phyloP scores from a whole-genome alignment of 2,329 filamentous ascomycete species.

The Myriosclerotinia curreyana region DNA sequence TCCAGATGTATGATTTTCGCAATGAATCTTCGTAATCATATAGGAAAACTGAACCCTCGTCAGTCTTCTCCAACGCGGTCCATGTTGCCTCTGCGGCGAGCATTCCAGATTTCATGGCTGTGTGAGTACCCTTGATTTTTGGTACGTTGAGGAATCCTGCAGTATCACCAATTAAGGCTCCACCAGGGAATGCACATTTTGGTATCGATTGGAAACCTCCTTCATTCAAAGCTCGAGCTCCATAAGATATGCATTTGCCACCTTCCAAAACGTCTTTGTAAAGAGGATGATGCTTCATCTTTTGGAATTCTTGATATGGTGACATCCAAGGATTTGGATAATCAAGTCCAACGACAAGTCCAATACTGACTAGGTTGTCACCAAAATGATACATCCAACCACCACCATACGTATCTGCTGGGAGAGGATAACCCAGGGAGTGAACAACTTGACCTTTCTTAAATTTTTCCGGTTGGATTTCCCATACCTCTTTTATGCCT shows the following conservation, averaged over 20 bases:
- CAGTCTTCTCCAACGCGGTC: conserved; percentile 60
- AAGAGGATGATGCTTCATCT: conserved; percentile 95
- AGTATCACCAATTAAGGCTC: conserved; percentile 91
- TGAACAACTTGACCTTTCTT: conserved; percentile 80
- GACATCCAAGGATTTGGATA: conserved; percentile 96
- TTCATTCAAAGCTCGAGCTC: conserved; percentile 85
- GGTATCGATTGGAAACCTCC: conserved; percentile 97
- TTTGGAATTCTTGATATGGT: conserved; percentile 95
- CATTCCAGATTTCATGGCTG: conserved; percentile 97
- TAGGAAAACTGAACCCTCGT: conserved; percentile 76
- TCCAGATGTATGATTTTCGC: conserved; percentile 85
- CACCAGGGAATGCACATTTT: conserved; percentile 93
- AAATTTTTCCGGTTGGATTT: conserved; percentile 90
- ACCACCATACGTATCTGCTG: conserved; percentile 87
- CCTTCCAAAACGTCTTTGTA: conserved; percentile 86
- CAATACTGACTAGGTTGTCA: conserved; percentile 90
- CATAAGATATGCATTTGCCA: conserved; percentile 96
- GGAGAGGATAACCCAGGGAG: conserved; percentile 88
- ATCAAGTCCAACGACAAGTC: conserved; percentile 88
- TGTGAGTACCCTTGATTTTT: conserved; percentile 98
- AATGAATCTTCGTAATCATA: conserved; percentile 92
- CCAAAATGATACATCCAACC: conserved; percentile 99
- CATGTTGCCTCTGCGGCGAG: conserved; percentile 89
- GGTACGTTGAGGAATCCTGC: conserved; percentile 96
- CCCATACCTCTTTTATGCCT: conserved; percentile 96